Base-by-base conservation (phyloP, 129 eudicot genomes). In the Flaveria linearis region DNA sequence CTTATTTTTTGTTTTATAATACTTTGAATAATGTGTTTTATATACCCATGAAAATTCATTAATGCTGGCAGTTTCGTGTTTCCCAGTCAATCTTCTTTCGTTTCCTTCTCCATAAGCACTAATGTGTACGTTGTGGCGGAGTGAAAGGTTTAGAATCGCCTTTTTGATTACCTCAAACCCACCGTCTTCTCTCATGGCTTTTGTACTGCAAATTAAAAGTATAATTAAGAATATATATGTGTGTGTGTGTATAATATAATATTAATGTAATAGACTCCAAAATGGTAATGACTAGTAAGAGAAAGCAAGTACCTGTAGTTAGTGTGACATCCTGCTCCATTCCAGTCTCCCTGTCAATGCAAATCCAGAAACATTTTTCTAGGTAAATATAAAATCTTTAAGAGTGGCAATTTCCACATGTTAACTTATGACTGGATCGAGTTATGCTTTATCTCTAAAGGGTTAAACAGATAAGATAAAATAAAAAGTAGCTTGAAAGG, bases 81-180 rank as follows among this genome's bases (percentile, higher is more conserved):
- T 92, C 60, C 99, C 99, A 0, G 99, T 95, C 88, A 95, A 78
- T 73, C 99, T 63, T 83, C 99, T 86, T 72, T 95, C 99, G 12
- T 95, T 95, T 74, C 99, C 99, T 87, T 95, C 99, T 78, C 99
- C 99, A 65, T 95, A 95, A 56, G 99, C 94, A 80, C 88, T 86
- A 75, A 91, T 91, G 82, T 95, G 99, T 69, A 89, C 99, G 9
- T 64, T 83, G 90, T 95, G 97, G 58, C 97, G 95, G 75, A 91
- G 94, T 2, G 96, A 88, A 16, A 95, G 90, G 83, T 95, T 95
- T 74, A 86, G 74, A 71, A 95, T 95, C 26, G 99, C 99, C 79
- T 91, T 91, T 87, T 95, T 91, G 16, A 95, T 91, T 26, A 85
- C 93, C 69, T 95, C 97, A 73, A 76, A 87, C 28, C 99, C 99